Evolutionary conservation across 106 monocot species (phyloP).

Genomic region (Phalaenopsis equestris): DNA sequence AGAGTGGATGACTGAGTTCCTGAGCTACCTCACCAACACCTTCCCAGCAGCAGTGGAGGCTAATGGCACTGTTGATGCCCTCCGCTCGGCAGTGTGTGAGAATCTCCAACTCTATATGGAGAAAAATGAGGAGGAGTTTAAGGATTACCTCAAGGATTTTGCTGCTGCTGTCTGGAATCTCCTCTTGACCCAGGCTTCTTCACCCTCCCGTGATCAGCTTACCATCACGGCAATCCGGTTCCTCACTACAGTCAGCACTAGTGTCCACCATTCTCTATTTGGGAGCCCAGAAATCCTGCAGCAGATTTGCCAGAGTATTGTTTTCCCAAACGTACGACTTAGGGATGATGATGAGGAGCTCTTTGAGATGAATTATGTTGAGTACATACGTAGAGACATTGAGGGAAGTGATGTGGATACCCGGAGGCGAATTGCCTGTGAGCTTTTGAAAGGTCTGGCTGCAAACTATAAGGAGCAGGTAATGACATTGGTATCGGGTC

Average conservation of each 20-base stretch:
- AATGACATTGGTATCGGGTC: conserved; percentile 45
- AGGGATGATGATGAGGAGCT: conserved; percentile 90
- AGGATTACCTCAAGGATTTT: conserved; percentile 64
- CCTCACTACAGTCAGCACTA: conserved; percentile 85
- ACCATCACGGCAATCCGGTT: conserved; percentile 78
- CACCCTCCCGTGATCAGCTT: conserved; percentile 60
- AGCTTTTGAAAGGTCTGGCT: conserved; percentile 76
- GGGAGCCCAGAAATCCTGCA: conserved; percentile 45
- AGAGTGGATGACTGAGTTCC: conserved; percentile 92
- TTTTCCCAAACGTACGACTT: conserved; percentile 73
- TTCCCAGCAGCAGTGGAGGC: conserved; percentile 45
- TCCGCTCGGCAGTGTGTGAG: conserved; percentile 83
- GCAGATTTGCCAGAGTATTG: conserved; percentile 76
- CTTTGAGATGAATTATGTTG: conserved; percentile 80
- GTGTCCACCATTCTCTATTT: conserved; percentile 83
- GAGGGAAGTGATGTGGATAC: conserved; percentile 95
- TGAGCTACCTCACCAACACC: conserved; percentile 42
- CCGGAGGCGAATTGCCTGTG: conserved; percentile 77
- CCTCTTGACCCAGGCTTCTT: conserved; percentile 28
- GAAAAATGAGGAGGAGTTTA: conserved; percentile 96
- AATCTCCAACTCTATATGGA: conserved; percentile 93
- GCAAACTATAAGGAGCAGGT: conserved; percentile 77
- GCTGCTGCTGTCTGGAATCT: conserved; percentile 73
- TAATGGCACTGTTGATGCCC: conserved; percentile 56
- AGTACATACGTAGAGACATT: conserved; percentile 86